Evolutionary conservation across 2,329 filamentous ascomycete species (phyloP), one percentile per base, ranked within the genome.

Genomic region (Juglanconis oblonga): DNA sequence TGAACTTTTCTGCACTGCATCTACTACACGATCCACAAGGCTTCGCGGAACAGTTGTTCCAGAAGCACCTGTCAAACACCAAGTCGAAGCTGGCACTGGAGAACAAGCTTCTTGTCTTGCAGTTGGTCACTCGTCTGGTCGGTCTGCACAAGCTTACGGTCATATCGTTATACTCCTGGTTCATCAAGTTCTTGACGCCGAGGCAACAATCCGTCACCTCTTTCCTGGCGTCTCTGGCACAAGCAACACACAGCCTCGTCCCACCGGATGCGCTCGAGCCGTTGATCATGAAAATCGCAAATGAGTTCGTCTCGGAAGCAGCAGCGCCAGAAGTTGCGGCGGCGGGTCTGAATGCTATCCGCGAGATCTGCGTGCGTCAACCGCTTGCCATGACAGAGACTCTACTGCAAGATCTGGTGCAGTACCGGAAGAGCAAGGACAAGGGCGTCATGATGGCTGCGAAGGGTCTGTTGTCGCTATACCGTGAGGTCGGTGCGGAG

Each of bases 381-480:
- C 94, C 95, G 1, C 79, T 98, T n/a, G 93, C 93, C 5, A 98
- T 99, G 90, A 92, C 87, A 55, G 93, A 98, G 65, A 97, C 93
- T 0, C 77, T 99, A n/a, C 78, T 99, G 35, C 94, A 99, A 73
- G 95, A 99, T 79, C 77, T 99, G 55, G 92, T 98, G 9, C 90
- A 95, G 79, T 98, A 99, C 76, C 86, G 91, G 62, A 97, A 96
- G 80, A 96, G 91, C 71, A 99, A 99, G 72, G 95, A 99, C 71
- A 99, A 98, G 79, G 93, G 94, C 62, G 91, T 95, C n/a, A 93
- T 96, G 85, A 98, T 99, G 95, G 95, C 95, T 7, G 92, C 94
- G 13, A 94, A 95, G 73, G 94, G 95, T 64, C 79, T 99, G 6
- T 80, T 99, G 47, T 92, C 91, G 31, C 81, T 99, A 5, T 99